Conservation (phyloP, 208 protist species). For the Herpetomonas samuelpessoai region DNA sequence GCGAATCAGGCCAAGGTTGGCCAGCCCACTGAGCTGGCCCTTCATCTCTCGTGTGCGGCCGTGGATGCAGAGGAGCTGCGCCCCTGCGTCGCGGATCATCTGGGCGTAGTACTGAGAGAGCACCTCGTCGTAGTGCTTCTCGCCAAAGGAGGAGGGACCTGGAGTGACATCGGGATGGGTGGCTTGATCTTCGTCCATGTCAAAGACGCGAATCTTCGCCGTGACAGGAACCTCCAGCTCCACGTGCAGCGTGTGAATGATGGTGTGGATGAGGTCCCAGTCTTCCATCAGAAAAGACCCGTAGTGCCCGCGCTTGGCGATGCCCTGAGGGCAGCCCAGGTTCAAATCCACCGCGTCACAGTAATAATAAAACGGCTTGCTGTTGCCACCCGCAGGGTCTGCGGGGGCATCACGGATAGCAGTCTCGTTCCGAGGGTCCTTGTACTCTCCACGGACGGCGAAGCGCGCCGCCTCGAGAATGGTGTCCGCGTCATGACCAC, state of each 20-base stretch:
- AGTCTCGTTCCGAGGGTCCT: neutral
- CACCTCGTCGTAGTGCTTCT: constrained; percentile 45
- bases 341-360: constrained; percentile 92
- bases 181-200: constrained; percentile 8
- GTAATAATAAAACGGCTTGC: constrained; percentile 20
- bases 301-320: constrained; percentile 90
- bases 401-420: neutral
- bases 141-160: neutral
- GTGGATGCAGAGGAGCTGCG: constrained; percentile 82
- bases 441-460: constrained; percentile 50
- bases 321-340: constrained; percentile 92
- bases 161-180: neutral
- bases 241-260: constrained; percentile 80
- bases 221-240: constrained; percentile 90
- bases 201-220: constrained; percentile 91
- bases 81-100: constrained; percentile 84
- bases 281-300: constrained; percentile 92
- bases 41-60: constrained; percentile 86
- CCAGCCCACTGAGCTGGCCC: constrained; percentile 57
- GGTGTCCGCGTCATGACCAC: constrained; percentile 59
- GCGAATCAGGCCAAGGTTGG: constrained; percentile 71
- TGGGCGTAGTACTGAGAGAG: constrained; percentile 83
- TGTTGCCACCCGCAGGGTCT: neutral
- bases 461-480: constrained; percentile 56
- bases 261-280: constrained; percentile 75